These are phyloP conservation scores for Gigaspora rosea DNA, from an alignment of 192 early-diverging fungal species.

Conservation along the genomic window DNA sequence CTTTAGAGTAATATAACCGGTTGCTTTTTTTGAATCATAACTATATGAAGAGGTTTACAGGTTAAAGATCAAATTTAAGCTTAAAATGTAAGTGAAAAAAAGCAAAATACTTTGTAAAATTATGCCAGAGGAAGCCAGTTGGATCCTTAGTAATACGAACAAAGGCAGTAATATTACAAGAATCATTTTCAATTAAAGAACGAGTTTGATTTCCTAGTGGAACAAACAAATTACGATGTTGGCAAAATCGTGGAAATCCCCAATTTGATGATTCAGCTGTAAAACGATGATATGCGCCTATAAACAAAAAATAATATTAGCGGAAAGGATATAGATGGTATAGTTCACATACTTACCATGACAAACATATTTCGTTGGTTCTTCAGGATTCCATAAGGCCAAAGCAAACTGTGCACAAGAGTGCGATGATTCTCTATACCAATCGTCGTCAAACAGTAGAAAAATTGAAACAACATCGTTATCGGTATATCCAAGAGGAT, in stretches of 20 bases:
- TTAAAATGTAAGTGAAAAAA: constrained; percentile 12
- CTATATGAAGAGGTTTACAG: constrained; percentile 38
- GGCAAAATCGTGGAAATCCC: constrained; percentile 87
- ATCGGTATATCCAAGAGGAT: constrained; percentile 83
- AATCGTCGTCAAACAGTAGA: too few relatives aligned
- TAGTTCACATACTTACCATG: constrained; percentile 45
- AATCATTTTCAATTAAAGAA: constrained; percentile 70
- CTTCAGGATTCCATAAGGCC: constrained; percentile 70
- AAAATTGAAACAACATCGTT: constrained; percentile 77
- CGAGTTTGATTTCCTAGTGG: constrained; percentile 42
- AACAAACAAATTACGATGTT: constrained; percentile 49
- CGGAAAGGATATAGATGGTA: too few relatives aligned
- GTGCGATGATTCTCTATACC: constrained; percentile 68
- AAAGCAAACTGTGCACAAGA: constrained; percentile 81
- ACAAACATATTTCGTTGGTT: constrained; percentile 56
- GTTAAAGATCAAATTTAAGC: constrained; percentile 12
- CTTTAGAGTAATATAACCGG: constrained; percentile 90
- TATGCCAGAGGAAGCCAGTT: constrained; percentile 96
- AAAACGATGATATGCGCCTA: constrained; percentile 76
- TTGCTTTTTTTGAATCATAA: constrained; percentile 87
- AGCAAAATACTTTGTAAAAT: constrained; percentile 72
- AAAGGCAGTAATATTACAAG: constrained; percentile 65
- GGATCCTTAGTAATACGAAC: constrained; percentile 81
- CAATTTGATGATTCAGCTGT: constrained; percentile 88
- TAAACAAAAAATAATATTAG: not conserved